Conservation (phyloP, 2,329 filamentous ascomycete species). For the Neospermospora avenae region DNA sequence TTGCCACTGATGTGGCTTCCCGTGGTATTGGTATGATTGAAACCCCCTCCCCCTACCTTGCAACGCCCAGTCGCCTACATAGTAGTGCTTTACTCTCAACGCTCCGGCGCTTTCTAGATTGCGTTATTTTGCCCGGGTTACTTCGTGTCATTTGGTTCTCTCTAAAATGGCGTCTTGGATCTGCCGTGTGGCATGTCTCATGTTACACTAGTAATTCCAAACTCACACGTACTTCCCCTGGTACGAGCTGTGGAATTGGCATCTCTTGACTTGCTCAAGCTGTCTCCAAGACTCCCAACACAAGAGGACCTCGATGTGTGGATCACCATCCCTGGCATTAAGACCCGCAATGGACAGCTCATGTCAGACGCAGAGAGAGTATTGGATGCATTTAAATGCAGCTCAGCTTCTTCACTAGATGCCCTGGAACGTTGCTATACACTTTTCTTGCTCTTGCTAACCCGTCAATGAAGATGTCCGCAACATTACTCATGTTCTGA, state of each 20-base stretch:
- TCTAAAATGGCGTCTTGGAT: slow-evolving; percentile 83
- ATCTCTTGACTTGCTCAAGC: slow-evolving; percentile 79
- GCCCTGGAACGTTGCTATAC: slow-evolving; percentile 62
- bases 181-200: slow-evolving; percentile 62
- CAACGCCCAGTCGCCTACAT: slow-evolving; percentile 56
- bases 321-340: slow-evolving; percentile 50
- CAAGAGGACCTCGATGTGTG: slow-evolving; percentile 55
- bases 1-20: slow-evolving; percentile 98
- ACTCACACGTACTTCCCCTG: slow-evolving; percentile 60
- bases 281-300: slow-evolving; percentile 65
- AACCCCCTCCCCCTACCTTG: slow-evolving; percentile 47
- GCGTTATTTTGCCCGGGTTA: slow-evolving; percentile 90
- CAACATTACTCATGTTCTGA: slow-evolving; percentile 99
- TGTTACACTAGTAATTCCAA: slow-evolving; percentile 75
- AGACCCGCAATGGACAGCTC: slow-evolving; percentile 39
- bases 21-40: slow-evolving; percentile 99
- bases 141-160: slow-evolving; percentile 80
- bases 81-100: slow-evolving; percentile 87
- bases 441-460: slow-evolving; percentile 70
- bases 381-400: slow-evolving; percentile 38
- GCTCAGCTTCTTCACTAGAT: slow-evolving; percentile 36
- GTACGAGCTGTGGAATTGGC: slow-evolving; percentile 76
- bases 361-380: slow-evolving; percentile 39
- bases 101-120: slow-evolving; percentile 83
- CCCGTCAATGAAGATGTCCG: slow-evolving; percentile 91